Conservation (phyloP, 345 rosid genomes). For the Turritis glabra region DNA sequence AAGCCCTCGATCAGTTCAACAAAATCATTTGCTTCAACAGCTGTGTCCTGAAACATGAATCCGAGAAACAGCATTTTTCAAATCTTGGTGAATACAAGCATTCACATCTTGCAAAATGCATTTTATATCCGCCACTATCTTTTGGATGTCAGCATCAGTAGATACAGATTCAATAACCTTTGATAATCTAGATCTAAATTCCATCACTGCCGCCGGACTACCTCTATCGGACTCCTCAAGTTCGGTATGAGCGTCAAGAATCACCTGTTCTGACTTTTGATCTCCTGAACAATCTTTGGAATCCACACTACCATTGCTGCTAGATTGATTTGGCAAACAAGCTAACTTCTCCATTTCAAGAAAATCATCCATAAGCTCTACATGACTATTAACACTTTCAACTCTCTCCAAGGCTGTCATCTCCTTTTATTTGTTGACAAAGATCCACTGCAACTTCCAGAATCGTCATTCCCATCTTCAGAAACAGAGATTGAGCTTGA, state of each 20-base stretch:
- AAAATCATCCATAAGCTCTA: conserved; percentile 93
- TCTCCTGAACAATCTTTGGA: conserved; percentile 42
- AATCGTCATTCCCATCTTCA: conserved; percentile 91
- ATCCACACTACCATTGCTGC: conserved; percentile 41
- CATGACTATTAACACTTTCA: conserved; percentile 50
- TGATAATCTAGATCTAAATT: conserved; percentile 57
- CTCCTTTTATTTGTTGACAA: conserved; percentile 55
- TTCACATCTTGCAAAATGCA: conserved; percentile 54
- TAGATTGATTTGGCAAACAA: conserved; percentile 52
- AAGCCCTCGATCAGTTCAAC: conserved; percentile 59
- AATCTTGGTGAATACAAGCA: conserved; percentile 46
- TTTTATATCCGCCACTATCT: conserved; percentile 55
- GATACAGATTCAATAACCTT: conserved; percentile 54
- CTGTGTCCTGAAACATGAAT: conserved; percentile 62
- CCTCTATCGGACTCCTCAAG: conserved; percentile 37
- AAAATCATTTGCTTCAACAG: conserved; percentile 48
- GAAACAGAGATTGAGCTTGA: conserved; percentile 77
- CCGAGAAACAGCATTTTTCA: conserved; percentile 56
- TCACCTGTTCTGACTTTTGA: conserved; percentile 45
- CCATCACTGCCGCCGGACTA: conserved; percentile 38
- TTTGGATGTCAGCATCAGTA: conserved; percentile 47
- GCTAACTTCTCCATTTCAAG: conserved; percentile 99
- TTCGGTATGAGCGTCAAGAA: conserved; percentile 14
- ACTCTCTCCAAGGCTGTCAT: conserved; percentile 45
- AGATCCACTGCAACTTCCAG: conserved; percentile 70